phyloP scores from a whole-genome alignment of 768 basidiomycete genomes.

The Amanita exitialis region DNA sequence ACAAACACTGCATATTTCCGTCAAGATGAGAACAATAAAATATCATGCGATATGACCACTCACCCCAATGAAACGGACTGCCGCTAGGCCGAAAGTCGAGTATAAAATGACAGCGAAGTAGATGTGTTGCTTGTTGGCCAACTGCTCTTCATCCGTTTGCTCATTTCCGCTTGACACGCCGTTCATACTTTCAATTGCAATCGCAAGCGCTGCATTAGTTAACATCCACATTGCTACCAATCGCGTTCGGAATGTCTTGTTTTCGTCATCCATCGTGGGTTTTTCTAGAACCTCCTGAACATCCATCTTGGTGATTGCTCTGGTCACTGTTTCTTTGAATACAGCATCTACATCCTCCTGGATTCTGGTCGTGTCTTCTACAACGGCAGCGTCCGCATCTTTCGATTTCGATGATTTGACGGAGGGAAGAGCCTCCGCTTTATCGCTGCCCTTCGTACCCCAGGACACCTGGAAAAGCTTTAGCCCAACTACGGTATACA shows the following conservation, averaged over 20 bases:
- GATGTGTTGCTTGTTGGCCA: slow-evolving; percentile 33
- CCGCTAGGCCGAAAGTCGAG: slow-evolving; percentile 65
- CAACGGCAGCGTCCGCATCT: slow-evolving; percentile 64
- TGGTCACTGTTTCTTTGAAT: slow-evolving; percentile 87
- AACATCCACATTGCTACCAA: slow-evolving; percentile 78
- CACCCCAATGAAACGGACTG: slow-evolving; percentile 70
- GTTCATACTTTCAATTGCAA: slow-evolving; percentile 70
- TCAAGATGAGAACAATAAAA: no score
- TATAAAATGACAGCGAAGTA: slow-evolving; percentile 78
- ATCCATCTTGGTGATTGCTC: slow-evolving; percentile 70
- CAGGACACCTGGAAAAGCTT: slow-evolving; percentile 55
- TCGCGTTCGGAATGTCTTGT: slow-evolving; percentile 89
- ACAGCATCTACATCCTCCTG: slow-evolving; percentile 86
- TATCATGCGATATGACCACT: slow-evolving; percentile 18
- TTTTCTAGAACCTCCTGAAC: slow-evolving; percentile 61
- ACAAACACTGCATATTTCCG: slow-evolving; percentile 48
- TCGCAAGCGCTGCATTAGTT: slow-evolving; percentile 55
- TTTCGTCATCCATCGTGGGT: slow-evolving; percentile 81
- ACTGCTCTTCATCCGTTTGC: slow-evolving; percentile 26
- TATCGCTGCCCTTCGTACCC: slow-evolving; percentile 95
- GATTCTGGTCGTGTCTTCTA: slow-evolving; percentile 75
- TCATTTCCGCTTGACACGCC: slow-evolving; percentile 36
- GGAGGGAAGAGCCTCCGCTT: slow-evolving; percentile 85
- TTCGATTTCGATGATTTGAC: slow-evolving; percentile 78
- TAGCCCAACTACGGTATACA: not conserved